A percentile compares a stretch with the other conserved stretches of the same genome.
phyloP scores from a whole-genome alignment of 495 filamentous ascomycete genomes.

The Hyaloscypha bicolor region DNA sequence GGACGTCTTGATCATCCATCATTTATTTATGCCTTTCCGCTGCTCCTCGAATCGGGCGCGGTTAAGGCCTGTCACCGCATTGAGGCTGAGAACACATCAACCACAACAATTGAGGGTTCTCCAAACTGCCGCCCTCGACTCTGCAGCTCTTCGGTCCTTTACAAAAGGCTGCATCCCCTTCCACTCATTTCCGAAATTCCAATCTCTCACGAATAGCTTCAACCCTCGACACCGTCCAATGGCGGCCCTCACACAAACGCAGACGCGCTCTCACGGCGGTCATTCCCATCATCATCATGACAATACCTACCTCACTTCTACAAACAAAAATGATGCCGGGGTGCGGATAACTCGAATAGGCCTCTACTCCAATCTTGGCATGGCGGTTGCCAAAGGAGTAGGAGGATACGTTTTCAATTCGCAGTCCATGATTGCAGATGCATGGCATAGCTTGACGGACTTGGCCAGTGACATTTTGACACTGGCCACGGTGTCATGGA shows the following conservation, averaged over 20 bases:
- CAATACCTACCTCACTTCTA: conserved; percentile 85
- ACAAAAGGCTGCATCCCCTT: conserved; percentile 12
- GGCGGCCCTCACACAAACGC: conserved; percentile 43
- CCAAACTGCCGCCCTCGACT: conserved; percentile 28
- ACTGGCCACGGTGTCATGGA: conserved; percentile 89
- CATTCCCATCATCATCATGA: conserved; percentile 77
- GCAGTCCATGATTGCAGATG: conserved; percentile 91
- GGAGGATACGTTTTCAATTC: conserved; percentile 95
- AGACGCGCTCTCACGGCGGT: conserved; percentile 51
- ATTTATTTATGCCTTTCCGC: conserved; percentile 26
- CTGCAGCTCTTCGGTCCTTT: conserved; percentile 2
- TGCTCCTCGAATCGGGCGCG: conserved; percentile 23
- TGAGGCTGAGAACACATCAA: conserved; percentile 39
- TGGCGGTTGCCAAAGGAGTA: conserved; percentile 90
- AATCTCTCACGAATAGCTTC: conserved; percentile 23
- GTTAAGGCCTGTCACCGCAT: conserved; percentile 25
- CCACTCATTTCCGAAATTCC: conserved; percentile 27
- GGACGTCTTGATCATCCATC: neutral
- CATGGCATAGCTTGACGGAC: conserved; percentile 92
- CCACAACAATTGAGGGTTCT: conserved; percentile 31
- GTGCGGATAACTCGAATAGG: conserved; percentile 94
- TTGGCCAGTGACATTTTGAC: conserved; percentile 94
- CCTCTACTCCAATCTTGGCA: conserved; percentile 85
- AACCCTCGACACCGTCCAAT: conserved; percentile 28
- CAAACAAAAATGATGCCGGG: conserved; percentile 88